A percentile compares a stretch with the other conserved stretches of the same genome.
These are phyloP conservation scores for Closterium sp. DNA, from an alignment of 139 green algal species.

Conservation along the genomic window DNA sequence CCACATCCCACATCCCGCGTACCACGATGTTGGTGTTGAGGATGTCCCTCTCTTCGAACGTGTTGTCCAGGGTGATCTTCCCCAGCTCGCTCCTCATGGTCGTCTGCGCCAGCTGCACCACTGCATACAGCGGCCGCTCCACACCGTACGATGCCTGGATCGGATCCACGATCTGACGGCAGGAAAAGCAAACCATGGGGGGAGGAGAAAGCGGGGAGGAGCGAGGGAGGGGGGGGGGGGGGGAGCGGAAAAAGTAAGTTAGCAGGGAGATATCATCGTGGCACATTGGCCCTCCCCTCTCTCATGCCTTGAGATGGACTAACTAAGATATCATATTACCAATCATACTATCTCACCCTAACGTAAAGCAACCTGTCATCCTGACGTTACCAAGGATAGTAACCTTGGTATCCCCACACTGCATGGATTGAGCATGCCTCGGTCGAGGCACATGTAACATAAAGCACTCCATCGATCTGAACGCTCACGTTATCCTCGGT, in stretches of 20 bases:
- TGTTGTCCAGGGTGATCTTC: conserved; percentile 96
- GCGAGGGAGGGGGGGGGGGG: too few relatives aligned
- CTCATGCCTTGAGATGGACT: background rate
- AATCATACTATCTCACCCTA: background rate
- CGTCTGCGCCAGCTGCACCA: conserved; percentile 93
- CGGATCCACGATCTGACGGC: conserved; percentile 79
- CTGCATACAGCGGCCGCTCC: conserved; percentile 86
- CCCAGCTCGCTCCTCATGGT: conserved; percentile 94
- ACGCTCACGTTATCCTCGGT: conserved; percentile 97
- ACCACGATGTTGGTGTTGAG: conserved; percentile 89
- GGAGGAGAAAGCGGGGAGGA: too few relatives aligned
- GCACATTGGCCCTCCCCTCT: background rate
- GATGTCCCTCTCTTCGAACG: conserved; percentile 89
- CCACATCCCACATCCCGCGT: too few relatives aligned
- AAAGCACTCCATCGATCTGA: conserved; percentile 95
- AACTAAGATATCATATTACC: background rate
- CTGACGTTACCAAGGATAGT: too few relatives aligned
- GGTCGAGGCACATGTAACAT: conserved; percentile 61
- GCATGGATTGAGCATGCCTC: background rate
- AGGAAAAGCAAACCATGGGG: background rate
- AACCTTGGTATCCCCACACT: too few relatives aligned
- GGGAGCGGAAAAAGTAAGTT: too few relatives aligned
- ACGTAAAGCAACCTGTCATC: background rate
- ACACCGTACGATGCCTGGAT: conserved; percentile 87
- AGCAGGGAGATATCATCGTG: background rate